Evolutionary conservation across 192 early-diverging fungal genomes (phyloP).

Genomic region (Coemansia asiatica): DNA sequence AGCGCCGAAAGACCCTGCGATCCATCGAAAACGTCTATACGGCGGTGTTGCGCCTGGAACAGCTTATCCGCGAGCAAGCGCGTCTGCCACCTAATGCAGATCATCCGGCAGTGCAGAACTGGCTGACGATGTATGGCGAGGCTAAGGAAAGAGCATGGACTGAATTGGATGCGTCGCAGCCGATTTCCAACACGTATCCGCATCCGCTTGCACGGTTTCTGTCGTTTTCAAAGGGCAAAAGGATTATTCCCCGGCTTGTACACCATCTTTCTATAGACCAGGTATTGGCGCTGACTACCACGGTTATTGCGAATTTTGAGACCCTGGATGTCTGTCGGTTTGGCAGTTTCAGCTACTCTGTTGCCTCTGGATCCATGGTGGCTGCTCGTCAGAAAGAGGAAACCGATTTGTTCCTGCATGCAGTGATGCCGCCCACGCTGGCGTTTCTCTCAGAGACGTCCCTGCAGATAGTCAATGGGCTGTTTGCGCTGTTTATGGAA

Average conservation of each 20-base stretch:
- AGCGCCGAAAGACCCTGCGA: conserved; percentile 60
- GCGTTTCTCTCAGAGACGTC: conserved; percentile 80
- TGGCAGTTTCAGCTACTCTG: conserved; percentile 32
- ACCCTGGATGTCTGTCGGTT: conserved; percentile 66
- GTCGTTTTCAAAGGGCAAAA: conserved; percentile 85
- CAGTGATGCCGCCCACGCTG: conserved; percentile 82
- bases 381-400: conserved; percentile 58
- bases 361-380: conserved; percentile 17
- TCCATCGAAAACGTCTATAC: conserved; percentile 80
- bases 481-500: conserved; percentile 82
- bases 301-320: conserved; percentile 75
- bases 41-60: conserved; percentile 78
- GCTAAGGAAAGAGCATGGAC: conserved; percentile 40
- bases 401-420: conserved; percentile 84
- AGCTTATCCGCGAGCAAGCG: conserved; percentile 72
- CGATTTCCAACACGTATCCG: conserved; percentile 58
- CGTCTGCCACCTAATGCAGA: conserved; percentile 33
- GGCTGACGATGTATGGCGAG: conserved; percentile 32
- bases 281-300: conserved; percentile 72
- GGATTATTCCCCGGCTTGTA: conserved; percentile 80
- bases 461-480: conserved; percentile 75
- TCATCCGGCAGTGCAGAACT: conserved; percentile 32
- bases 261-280: conserved; percentile 78
- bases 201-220: conserved; percentile 89
- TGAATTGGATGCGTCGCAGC: conserved; percentile 46